Evolutionary conservation across 2,329 filamentous ascomycete genomes (phyloP).

Genomic region (Xenosphaeropsis pyriputrescens): DNA sequence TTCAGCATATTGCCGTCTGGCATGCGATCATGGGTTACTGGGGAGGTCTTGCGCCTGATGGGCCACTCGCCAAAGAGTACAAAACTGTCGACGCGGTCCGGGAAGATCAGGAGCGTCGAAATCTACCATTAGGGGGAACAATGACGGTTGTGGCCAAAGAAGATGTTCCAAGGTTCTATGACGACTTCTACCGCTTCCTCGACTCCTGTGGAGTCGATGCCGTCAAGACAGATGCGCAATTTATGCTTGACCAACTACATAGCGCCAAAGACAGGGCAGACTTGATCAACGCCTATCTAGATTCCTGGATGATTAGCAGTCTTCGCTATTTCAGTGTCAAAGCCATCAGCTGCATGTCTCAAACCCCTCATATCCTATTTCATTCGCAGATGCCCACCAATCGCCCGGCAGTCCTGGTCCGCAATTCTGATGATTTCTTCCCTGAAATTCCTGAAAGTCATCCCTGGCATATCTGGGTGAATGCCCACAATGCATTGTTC

Average conservation of each 20-base stretch:
- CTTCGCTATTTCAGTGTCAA: constrained; percentile 65
- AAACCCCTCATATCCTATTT: constrained; percentile 75
- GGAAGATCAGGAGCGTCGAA: constrained; percentile 28
- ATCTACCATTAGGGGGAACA: constrained; percentile 39
- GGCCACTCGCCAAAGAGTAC: constrained; percentile 63
- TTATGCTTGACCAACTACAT: constrained; percentile 65
- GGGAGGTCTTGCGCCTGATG: constrained; percentile 69
- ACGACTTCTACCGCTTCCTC: constrained; percentile 84
- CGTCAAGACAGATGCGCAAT: constrained; percentile 90
- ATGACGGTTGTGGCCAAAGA: constrained; percentile 62
- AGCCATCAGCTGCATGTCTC: constrained; percentile 89
- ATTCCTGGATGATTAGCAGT: constrained; percentile 70
- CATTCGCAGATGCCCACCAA: constrained; percentile 68
- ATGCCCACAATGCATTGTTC: constrained; percentile 76
- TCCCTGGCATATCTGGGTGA: constrained; percentile 90
- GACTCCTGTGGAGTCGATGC: constrained; percentile 60
- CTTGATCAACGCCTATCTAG: constrained; percentile 64
- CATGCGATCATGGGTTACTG: constrained; percentile 81
- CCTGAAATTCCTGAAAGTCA: constrained; percentile 69
- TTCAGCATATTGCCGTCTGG: constrained; percentile 85
- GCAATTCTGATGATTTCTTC: constrained; percentile 89
- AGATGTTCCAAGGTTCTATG: constrained; percentile 65
- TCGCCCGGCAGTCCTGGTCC: constrained; percentile 56
- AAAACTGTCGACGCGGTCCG: constrained; percentile 50
- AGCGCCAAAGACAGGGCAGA: constrained; percentile 54